Base-by-base conservation (phyloP, 2,329 filamentous ascomycete genomes). In the Coniochaeta sp. region DNA sequence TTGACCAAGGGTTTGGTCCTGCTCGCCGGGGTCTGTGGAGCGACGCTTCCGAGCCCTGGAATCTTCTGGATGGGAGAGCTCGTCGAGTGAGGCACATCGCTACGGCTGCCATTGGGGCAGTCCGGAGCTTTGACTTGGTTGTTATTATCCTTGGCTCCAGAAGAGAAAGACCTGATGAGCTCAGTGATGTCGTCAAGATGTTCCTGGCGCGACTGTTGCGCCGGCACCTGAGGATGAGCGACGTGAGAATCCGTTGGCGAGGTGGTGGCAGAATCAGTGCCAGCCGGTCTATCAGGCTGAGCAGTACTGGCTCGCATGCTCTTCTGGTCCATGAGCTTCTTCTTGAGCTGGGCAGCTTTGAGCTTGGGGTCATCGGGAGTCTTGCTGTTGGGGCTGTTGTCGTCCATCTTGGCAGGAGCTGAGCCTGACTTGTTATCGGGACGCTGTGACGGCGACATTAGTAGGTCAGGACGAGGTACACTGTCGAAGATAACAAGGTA, bases 271-370 rank as follows among this genome's bases (percentile, higher is more conserved):
- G 40, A 2, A 14, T 48, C 22, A 12, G 46, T 18, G n/a, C 3
- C 8, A 4, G 46, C 16, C 7, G 9, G 26, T n/a, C 2, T 48
- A 12, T 35, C 31, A 16, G 22, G 18, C 31, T 26, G 48, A 7
- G 35, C 32, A 28, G 50, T 14, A 30, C 26, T 53, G 52, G 27
- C 47, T 18, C 13, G 56, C 55, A 12, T 5, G n/a, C 8, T 35
- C 22, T 35, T 49, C 33, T 55, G 53, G 13, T 40, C 50, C 10
- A 61, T 48, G 1, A 62, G 53, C 45, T 56, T 61, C 48, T 60
- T 53, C 51, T 56, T 61, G 6, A 62, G 54, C 42, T 58, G 55
- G 4, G 60, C 59, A 5, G 59, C 45, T 14, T 16, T n/a, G 26
- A 48, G 55, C 16, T 56, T 56, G 10, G 58, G 57, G 47, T 56